phyloP scores from a whole-genome alignment of 1,284 basidiomycete species.

The Cryptococcus sp. region DNA sequence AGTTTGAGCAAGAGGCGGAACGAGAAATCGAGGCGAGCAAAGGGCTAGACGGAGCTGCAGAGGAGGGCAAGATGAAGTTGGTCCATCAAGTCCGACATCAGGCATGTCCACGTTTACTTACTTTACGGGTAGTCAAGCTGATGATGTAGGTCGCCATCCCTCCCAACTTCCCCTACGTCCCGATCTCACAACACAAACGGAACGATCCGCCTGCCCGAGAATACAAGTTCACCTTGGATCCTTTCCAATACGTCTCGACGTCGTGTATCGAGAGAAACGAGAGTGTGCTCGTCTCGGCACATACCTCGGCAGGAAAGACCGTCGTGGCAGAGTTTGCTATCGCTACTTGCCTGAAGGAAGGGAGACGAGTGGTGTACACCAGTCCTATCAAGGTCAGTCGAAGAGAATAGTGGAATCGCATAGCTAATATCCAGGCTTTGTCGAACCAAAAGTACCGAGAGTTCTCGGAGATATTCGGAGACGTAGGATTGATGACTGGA shows the following conservation, averaged over 20 bases:
- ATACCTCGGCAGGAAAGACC: conserved; percentile 97
- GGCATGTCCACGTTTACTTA: conserved; percentile 11
- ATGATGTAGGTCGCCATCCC: conserved; percentile 83
- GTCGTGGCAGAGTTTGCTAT: conserved; percentile 99
- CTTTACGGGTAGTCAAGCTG: neutral
- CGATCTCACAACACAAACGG: conserved; percentile 88
- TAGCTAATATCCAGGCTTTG: conserved; percentile 61
- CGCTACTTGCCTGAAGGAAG: conserved; percentile 89
- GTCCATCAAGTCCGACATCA: conserved; percentile 46
- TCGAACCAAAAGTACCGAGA: conserved; percentile 99
- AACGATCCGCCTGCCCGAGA: conserved; percentile 82
- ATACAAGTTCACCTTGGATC: conserved; percentile 96
- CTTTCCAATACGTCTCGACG: conserved; percentile 93
- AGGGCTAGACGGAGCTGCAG: conserved; percentile 63
- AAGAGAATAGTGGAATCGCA: neutral
- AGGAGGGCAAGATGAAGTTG: conserved; percentile 49
- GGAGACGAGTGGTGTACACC: conserved; percentile 89
- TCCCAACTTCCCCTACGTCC: conserved; percentile 82
- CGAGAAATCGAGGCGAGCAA: conserved; percentile 79
- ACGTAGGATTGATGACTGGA: conserved; percentile 98
- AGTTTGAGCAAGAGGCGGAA: conserved; percentile 82
- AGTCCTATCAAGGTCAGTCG: conserved; percentile 91
- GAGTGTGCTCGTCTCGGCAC: conserved; percentile 96
- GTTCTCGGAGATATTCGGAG: conserved; percentile 92
- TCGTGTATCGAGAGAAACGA: conserved; percentile 95